Evolutionary conservation across 2,329 filamentous ascomycete species (phyloP).

Genomic region (Colletotrichum chrysophilum): DNA sequence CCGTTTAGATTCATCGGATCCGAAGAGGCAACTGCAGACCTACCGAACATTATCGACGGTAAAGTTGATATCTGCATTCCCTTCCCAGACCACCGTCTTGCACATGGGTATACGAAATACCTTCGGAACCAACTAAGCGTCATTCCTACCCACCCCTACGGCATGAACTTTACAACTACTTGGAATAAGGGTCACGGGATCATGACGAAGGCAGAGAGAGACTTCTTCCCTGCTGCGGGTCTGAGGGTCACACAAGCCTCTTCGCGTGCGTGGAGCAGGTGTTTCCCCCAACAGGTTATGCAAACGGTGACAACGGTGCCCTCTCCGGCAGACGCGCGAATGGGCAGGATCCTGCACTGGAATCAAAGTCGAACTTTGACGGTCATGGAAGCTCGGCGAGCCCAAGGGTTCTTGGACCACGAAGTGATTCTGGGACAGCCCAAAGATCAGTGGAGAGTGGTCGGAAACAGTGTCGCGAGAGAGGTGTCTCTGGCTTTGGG

Average conservation of each 20-base stretch:
- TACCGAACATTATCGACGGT: conserved; percentile 68
- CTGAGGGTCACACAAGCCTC: background rate
- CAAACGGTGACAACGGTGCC: conserved; percentile 66
- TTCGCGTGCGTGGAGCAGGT: conserved; percentile 56
- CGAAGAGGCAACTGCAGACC: conserved; percentile 57
- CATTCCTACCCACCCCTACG: conserved; percentile 65
- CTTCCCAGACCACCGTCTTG: conserved; percentile 71
- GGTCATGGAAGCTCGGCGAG: conserved; percentile 70
- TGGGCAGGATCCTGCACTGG: conserved; percentile 69
- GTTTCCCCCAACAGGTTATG: conserved; percentile 58
- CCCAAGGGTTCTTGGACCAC: conserved; percentile 72
- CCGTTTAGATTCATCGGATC: conserved; percentile 66
- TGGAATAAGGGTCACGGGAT: conserved; percentile 43
- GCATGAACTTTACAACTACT: conserved; percentile 55
- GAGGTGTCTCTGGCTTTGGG: conserved; percentile 72
- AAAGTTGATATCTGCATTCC: conserved; percentile 65
- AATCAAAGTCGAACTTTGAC: conserved; percentile 64
- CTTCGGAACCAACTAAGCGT: conserved; percentile 52
- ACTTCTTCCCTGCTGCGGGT: conserved; percentile 39
- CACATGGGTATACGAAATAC: conserved; percentile 40
- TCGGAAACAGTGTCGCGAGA: conserved; percentile 80
- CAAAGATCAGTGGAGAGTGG: conserved; percentile 64
- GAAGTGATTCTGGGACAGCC: conserved; percentile 71
- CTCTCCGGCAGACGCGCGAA: conserved; percentile 57
- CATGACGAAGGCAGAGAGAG: conserved; percentile 43